Evolutionary conservation across 1,284 basidiomycete genomes (phyloP), one percentile per base, ranked within the genome.

Genomic region (Apiotrichum porosum): DNA sequence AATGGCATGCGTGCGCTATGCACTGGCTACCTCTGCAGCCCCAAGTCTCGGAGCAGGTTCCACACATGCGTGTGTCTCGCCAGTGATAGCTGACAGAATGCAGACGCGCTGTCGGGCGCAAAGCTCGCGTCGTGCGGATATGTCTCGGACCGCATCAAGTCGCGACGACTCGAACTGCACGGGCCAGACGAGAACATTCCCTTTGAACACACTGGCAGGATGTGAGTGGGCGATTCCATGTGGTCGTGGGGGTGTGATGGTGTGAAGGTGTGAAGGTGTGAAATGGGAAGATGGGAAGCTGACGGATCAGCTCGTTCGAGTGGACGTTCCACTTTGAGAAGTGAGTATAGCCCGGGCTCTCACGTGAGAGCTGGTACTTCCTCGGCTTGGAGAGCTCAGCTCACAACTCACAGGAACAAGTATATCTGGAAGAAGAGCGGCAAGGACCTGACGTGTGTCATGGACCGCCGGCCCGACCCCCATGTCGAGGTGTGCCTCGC

Each of bases 401-500:
- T n/a, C n/a, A n/a, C n/a, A n/a, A n/a, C n/a, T 9, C 18, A 26
- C 49, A 71, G 69, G 1, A 65, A 68, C 56, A 68, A 67, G 38
- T 70, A 66, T 47, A 54, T 59, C 6, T 74, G 72, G 72, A 65
- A 61, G 12, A 63, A 66, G 39, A 66, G 63, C 32, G 62, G 63
- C 1, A 67, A 63, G 52, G 69, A 72, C 41, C 68, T 71, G 44
- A 63, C 66, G 35, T 72, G 71, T 49, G 57, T 59, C 6, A 41
- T 74, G 26, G 68, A 74, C 40, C 57, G 71, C 9, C 66, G 66
- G 40, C 68, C 69, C 2, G 72, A 74, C 42, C 72, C 72, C 2
- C 50, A 52, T 5, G 68, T 74, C 9, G 68, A 74, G 39, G 58
- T 74, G 8, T 71, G 68, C 49, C 51, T 73, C 63, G 39, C 68